Percentiles rank a stretch among this genome's conserved stretches.
These are phyloP conservation scores for Zygnema cylindricum DNA, from an alignment of 139 green algal species.

Conservation along the genomic window DNA sequence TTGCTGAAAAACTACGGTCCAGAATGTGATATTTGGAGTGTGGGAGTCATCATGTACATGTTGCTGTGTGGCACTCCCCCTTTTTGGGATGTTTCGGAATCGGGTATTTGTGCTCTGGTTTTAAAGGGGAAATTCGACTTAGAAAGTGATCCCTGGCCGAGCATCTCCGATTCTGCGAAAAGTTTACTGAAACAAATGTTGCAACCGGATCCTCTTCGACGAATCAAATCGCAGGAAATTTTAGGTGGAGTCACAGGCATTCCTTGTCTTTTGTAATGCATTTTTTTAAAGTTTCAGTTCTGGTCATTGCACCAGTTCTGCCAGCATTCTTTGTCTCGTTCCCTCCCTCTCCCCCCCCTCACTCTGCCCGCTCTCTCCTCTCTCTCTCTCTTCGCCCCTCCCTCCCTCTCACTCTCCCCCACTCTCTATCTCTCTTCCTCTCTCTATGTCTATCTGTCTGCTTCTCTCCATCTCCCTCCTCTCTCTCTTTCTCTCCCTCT, in stretches of 20 bases:
- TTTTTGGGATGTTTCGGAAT: constrained; percentile 69
- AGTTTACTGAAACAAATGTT: constrained; percentile 69
- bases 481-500: no score
- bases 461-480: background rate
- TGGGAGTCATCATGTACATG: constrained; percentile 45
- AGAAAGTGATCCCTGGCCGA: constrained; percentile 76
- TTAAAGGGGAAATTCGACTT: constrained; percentile 78
- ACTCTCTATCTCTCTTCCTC: background rate
- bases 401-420: background rate
- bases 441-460: background rate
- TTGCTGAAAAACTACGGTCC: constrained; percentile 26
- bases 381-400: no score
- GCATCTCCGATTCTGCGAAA: constrained; percentile 73
- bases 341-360: background rate
- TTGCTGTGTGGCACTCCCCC: constrained; percentile 33
- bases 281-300: no score
- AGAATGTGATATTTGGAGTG: constrained; percentile 46
- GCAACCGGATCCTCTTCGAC: constrained; percentile 77
- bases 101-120: constrained; percentile 83
- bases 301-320: background rate
- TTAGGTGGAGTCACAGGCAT: no score
- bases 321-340: background rate
- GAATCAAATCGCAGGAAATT: constrained; percentile 80
- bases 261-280: no score
- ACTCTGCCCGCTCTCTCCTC: no score